Percentiles rank a stretch among this genome's conserved stretches.
Evolutionary conservation across 176 grass and related monocot species (phyloP).

Genomic region (bread wheat (Triticum aestivum)): DNA sequence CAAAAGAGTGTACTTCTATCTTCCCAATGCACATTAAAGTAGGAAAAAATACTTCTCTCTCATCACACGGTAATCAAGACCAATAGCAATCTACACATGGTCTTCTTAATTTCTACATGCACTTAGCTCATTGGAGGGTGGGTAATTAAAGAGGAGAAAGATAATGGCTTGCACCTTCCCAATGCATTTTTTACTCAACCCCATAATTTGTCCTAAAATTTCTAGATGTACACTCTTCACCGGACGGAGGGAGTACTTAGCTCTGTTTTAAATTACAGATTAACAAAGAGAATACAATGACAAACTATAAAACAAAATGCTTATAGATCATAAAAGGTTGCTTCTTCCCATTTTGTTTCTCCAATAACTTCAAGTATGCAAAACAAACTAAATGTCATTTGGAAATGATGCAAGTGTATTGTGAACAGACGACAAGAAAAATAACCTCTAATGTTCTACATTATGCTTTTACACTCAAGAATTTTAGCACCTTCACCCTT

Average conservation of each 20-base stretch:
- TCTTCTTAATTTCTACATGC: no score
- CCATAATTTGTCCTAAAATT: no score
- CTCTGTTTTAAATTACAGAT: not conserved
- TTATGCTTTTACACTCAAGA: not conserved
- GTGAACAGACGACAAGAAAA: slow-evolving; percentile 3
- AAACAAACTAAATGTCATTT: slow-evolving; percentile 4
- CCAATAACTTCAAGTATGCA: not conserved
- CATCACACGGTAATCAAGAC: no score
- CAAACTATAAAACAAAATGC: slow-evolving; percentile 1
- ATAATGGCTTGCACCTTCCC: no score
- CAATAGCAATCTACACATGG: no score
- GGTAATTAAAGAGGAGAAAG: no score
- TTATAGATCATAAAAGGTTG: not conserved
- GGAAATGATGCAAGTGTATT: slow-evolving; percentile 8
- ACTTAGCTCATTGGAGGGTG: no score
- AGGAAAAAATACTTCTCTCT: no score
- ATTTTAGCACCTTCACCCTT: not conserved
- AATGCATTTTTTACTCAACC: no score
- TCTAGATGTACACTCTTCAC: no score
- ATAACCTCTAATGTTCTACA: not conserved
- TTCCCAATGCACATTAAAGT: no score
- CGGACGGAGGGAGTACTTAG: not conserved
- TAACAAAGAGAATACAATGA: not conserved
- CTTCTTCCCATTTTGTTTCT: not conserved
- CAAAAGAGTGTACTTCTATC: no score